Evolutionary conservation across 2,329 filamentous ascomycete species (phyloP).

Genomic region (Acarospora socialis): DNA sequence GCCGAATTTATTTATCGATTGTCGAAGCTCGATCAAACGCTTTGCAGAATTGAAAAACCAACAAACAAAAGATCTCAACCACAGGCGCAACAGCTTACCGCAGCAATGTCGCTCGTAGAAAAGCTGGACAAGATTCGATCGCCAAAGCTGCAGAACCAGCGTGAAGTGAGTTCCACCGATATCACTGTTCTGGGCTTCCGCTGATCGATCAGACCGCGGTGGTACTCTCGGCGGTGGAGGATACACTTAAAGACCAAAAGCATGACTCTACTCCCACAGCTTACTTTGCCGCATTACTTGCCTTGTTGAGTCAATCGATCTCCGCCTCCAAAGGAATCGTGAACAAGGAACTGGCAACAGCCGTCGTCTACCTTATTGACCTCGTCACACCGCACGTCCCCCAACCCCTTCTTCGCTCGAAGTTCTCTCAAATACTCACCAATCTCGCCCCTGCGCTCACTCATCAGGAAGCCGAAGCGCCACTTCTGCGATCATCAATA

Average conservation of each 20-base stretch:
- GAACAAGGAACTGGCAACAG: conserved; percentile 70
- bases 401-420: conserved; percentile 73
- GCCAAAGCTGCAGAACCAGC: conserved; percentile 88
- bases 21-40: no score
- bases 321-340: conserved; percentile 46
- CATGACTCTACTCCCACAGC: conserved; percentile 71
- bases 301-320: conserved; percentile 67
- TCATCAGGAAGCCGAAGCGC: conserved; percentile 68
- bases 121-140: conserved; percentile 95
- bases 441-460: conserved; percentile 74
- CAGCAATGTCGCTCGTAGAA: conserved; percentile 58
- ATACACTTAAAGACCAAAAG: conserved; percentile 79
- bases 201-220: conserved; percentile 56
- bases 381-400: conserved; percentile 75
- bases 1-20: no score
- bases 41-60: no score
- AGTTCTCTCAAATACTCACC: conserved; percentile 86
- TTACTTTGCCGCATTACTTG: conserved; percentile 90
- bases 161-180: conserved; percentile 49
- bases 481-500: conserved; percentile 73
- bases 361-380: conserved; percentile 91
- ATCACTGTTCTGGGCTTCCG: no score
- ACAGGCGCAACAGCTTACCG: no score
- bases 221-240: conserved; percentile 80
- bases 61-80: no score